Conservation (phyloP, 768 basidiomycete genomes). For the Gautieria morchelliformis region DNA sequence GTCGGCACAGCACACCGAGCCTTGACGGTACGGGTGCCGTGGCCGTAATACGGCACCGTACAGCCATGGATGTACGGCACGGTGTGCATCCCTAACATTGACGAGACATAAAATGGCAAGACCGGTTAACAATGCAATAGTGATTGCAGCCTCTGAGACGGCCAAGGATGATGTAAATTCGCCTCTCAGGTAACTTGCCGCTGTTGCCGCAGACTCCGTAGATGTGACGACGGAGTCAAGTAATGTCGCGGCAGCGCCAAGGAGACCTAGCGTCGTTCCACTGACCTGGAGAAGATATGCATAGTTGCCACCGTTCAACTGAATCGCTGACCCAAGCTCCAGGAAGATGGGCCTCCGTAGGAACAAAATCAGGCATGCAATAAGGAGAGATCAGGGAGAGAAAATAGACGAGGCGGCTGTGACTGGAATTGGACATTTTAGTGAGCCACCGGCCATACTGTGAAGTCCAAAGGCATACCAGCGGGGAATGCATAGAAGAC, state of each 20-base stretch:
- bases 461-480: slow-evolving; percentile 39
- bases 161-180: slow-evolving; percentile 50
- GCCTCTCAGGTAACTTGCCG: slow-evolving; percentile 54
- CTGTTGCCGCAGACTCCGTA: slow-evolving; percentile 66
- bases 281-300: slow-evolving; percentile 52
- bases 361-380: slow-evolving; percentile 52
- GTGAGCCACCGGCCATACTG: slow-evolving; percentile 5
- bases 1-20: too few species aligned
- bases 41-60: too few species aligned
- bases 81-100: too few species aligned
- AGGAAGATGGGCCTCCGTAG: slow-evolving; percentile 70
- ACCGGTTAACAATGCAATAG: slow-evolving; percentile 42
- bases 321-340: slow-evolving; percentile 60
- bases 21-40: too few species aligned
- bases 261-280: slow-evolving; percentile 33
- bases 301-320: slow-evolving; percentile 63
- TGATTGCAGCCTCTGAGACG: slow-evolving; percentile 30
- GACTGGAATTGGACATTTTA: not conserved
- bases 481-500: slow-evolving; percentile 66
- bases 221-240: slow-evolving; percentile 63
- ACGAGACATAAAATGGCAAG: slow-evolving; percentile 47
- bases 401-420: not conserved
- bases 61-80: too few species aligned
- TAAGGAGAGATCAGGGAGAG: slow-evolving; percentile 58
- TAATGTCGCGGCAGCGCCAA: slow-evolving; percentile 59